Percentiles rank a stretch among this genome's conserved stretches.
Conservation (phyloP, 805 yeast species). For the Yamadazyma olivae region DNA sequence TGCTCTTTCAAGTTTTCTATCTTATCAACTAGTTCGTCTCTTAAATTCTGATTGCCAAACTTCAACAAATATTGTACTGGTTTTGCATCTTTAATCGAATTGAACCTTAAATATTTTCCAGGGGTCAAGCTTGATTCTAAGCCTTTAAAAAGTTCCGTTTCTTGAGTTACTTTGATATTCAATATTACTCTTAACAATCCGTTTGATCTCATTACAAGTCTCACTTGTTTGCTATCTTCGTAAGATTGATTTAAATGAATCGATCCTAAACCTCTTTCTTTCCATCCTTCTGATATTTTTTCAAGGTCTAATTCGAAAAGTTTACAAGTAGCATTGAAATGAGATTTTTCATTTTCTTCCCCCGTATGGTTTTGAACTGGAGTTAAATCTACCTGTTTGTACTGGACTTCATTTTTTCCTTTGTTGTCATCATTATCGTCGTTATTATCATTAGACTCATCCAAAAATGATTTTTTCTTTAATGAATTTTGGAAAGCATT, state of each 20-base stretch:
- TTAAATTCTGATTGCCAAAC: conserved; percentile 58
- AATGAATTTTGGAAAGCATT: conserved; percentile 55
- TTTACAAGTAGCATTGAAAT: conserved; percentile 71
- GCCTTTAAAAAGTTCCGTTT: conserved; percentile 68
- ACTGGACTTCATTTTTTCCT: conserved; percentile 23
- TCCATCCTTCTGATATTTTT: conserved; percentile 79
- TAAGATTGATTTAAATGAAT: conserved; percentile 68
- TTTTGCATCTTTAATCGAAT: conserved; percentile 52
- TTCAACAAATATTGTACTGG: conserved; percentile 85
- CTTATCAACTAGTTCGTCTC: conserved; percentile 55
- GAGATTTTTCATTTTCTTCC: conserved; percentile 78
- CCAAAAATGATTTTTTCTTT: conserved; percentile 57
- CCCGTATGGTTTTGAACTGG: conserved; percentile 73
- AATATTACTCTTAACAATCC: conserved; percentile 80
- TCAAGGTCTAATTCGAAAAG: conserved; percentile 71
- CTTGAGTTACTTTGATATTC: conserved; percentile 64
- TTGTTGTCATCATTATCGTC: conserved; percentile 12
- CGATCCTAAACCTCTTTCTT: conserved; percentile 88
- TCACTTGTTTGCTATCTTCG: conserved; percentile 40
- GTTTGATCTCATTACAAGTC: conserved; percentile 89
- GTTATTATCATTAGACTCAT: conserved; percentile 21
- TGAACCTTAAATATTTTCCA: conserved; percentile 77
- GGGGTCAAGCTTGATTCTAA: conserved; percentile 82
- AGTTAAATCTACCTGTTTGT: conserved; percentile 29
- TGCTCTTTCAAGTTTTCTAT: conserved; percentile 34